Conservation (phyloP, 176 grass and related monocot genomes). For the Pharus latifolius region DNA sequence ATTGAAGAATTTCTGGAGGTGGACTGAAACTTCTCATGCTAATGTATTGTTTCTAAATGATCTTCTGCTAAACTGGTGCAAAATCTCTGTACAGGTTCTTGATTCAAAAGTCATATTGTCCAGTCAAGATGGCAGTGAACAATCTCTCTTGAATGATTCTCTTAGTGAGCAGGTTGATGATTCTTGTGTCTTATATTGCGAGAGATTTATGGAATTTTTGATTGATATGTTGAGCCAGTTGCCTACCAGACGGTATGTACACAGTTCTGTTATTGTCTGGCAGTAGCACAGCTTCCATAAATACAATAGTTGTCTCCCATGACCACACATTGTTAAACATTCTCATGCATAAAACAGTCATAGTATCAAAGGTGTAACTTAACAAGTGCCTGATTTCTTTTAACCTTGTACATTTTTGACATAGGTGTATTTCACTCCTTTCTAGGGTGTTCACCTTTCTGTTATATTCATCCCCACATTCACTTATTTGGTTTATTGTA, state of each 20-base stretch:
- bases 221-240: constrained; percentile 99
- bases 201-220: constrained; percentile 98
- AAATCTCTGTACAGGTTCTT: constrained; percentile 54
- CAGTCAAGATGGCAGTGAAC: constrained; percentile 34
- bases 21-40: not conserved
- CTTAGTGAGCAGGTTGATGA: constrained; percentile 55
- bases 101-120: constrained; percentile 66
- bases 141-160: constrained; percentile 30
- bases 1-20: constrained; percentile 98
- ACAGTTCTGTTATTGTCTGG: constrained; percentile 1
- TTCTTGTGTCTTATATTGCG: constrained; percentile 88
- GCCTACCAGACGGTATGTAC: constrained; percentile 73
- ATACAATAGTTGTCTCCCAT: not conserved
- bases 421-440: not conserved
- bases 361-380: constrained; percentile 7
- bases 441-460: not conserved
- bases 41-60: constrained; percentile 3
- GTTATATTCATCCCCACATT: not conserved
- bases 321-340: not conserved
- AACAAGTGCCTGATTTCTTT: not conserved
- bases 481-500: not conserved
- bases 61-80: constrained; percentile 3
- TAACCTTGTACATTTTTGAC: not conserved
- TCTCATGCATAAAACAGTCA: not conserved
- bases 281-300: not conserved